Evolutionary conservation across 148 eudicot genomes (phyloP), one percentile per base, ranked within the genome.

Genomic region (Pouteria glomerata): DNA sequence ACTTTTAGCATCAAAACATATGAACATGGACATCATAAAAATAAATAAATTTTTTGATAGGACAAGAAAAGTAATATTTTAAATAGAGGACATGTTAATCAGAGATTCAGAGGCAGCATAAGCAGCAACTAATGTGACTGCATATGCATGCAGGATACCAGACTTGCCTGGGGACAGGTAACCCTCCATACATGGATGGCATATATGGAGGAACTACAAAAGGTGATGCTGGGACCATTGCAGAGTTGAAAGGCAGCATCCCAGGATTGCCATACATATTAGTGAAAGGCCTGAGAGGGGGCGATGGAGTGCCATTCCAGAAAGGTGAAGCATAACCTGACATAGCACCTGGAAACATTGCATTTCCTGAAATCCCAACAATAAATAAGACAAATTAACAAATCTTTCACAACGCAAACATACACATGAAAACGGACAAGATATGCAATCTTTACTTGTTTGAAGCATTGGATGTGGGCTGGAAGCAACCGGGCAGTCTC

Each of bases 401-500:
- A 44, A 12, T 11, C 47, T 42, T 66, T 8, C 15, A 37, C 34
- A 53, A 34, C 8, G 39, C 31, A 63, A 66, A 48, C 21, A 52
- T 10, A 15, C 19, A 3, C 19, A 19, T 8, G 13, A 53, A 60
- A 57, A 23, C 4, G 55, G 15, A 16, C n/a, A 68, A 65, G 5
- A 3, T 8, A 51, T 18, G n/a, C 26, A 44, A 56, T n/a, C 18
- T 16, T 26, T 76, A 83, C 86, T 83, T 66, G 77, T 66, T 8
- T 67, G 83, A 27, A 67, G 60, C 73, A 73, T 78, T 63, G 82
- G 72, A 42, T 72, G 74, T 58, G 77, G 76, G 69, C 60, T 69
- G 47, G 83, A 73, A 77, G 84, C 80, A 75, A 62, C 58, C 50
- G 89, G 89, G 72, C 96, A 90, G 70, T 84, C 89, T 80, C 89